Percentiles rank a stretch among this genome's conserved stretches.
Evolutionary conservation across 108 stramenopile genomes (phyloP).

Genomic region (Cyclostephanos tholiformis): DNA sequence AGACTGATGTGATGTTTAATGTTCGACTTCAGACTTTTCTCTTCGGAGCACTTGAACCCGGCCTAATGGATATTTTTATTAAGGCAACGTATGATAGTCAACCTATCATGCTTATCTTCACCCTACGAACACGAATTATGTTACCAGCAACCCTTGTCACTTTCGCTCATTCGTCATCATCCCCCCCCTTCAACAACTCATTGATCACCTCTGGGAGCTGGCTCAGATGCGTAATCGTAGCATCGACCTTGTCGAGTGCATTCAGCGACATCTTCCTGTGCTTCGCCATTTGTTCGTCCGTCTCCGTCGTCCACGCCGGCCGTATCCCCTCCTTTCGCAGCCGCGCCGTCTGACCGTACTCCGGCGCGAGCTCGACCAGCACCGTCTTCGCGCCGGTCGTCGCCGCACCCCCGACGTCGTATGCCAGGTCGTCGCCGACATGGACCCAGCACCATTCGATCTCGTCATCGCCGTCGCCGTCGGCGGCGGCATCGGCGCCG

Average conservation of each 20-base stretch:
- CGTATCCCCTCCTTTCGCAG: slow-evolving; percentile 67
- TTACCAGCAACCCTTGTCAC: no score
- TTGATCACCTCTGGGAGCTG: slow-evolving; percentile 80
- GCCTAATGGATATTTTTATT: no score
- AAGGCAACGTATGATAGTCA: no score
- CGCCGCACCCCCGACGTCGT: slow-evolving; percentile 84
- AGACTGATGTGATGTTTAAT: no score
- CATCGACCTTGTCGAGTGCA: slow-evolving; percentile 66
- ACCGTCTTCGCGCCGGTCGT: slow-evolving; percentile 86
- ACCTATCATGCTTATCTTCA: no score
- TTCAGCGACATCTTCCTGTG: slow-evolving; percentile 75
- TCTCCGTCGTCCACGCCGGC: slow-evolving; percentile 76
- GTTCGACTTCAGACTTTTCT: no score
- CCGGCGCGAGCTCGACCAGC: slow-evolving; percentile 67
- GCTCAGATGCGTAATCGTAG: slow-evolving; percentile 63
- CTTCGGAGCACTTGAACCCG: no score
- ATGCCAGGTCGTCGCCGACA: slow-evolving; percentile 89
- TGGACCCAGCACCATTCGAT: slow-evolving; percentile 77
- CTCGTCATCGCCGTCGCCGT: slow-evolving; percentile 40
- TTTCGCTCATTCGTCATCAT: slow-evolving; percentile 26
- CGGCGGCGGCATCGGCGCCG: slow-evolving; percentile 15
- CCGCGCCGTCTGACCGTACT: slow-evolving; percentile 80
- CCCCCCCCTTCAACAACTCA: slow-evolving; percentile 57
- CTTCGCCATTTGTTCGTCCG: slow-evolving; percentile 62
- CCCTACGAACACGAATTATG: no score